These are phyloP conservation scores for Nicotiana paniculata DNA, from an alignment of 257 asterid species.

Conservation along the genomic window DNA sequence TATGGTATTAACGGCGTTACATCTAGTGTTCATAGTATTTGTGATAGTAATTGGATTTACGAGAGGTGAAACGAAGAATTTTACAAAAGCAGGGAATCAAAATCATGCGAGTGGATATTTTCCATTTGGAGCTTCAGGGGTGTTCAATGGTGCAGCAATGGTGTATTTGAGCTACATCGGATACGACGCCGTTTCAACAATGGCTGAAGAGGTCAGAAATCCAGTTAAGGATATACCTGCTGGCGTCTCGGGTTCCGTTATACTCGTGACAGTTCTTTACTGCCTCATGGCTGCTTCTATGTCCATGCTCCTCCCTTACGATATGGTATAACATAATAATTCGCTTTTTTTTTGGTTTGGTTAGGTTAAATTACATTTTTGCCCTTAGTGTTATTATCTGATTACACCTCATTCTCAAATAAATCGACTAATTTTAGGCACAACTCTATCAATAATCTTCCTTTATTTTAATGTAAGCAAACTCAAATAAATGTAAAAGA, in stretches of 20 bases:
- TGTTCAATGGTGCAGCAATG: conserved; percentile 83
- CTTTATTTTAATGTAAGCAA: no score
- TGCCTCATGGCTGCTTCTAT: conserved; percentile 90
- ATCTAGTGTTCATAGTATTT: conserved; percentile 64
- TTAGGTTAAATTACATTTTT: background rate
- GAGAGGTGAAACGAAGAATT: conserved; percentile 62
- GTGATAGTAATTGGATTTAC: conserved; percentile 72
- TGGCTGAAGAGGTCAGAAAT: conserved; percentile 85
- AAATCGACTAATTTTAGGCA: no score
- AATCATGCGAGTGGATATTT: conserved; percentile 54
- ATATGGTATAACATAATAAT: conserved; percentile 42
- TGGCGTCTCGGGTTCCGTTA: conserved; percentile 87
- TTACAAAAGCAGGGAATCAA: conserved; percentile 49
- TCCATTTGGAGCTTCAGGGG: conserved; percentile 78
- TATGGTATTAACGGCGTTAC: conserved; percentile 65
- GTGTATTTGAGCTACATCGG: conserved; percentile 94
- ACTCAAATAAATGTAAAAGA: no score
- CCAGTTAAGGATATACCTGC: conserved; percentile 82
- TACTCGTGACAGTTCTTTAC: conserved; percentile 72
- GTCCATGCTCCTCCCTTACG: conserved; percentile 87
- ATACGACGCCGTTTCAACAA: conserved; percentile 92
- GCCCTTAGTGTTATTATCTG: background rate
- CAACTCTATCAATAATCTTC: no score
- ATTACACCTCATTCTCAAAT: no score
- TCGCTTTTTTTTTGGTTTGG: background rate